Conservation (phyloP, 2,329 filamentous ascomycete species). For the Scorias spongiosa region DNA sequence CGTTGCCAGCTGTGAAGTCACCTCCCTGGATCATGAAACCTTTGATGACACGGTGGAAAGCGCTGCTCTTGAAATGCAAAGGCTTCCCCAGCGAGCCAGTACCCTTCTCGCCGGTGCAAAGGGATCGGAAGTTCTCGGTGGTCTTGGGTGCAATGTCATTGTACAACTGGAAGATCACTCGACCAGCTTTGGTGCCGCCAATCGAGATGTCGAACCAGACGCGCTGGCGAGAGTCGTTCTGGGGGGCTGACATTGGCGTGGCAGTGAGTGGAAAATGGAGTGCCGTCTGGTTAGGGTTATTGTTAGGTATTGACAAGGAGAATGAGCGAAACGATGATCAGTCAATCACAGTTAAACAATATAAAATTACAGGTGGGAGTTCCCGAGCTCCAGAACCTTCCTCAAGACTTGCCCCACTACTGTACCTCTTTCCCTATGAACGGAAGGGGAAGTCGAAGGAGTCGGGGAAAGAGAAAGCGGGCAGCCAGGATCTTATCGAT, state of each 20-base stretch:
- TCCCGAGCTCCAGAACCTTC: background rate
- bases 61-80: slow-evolving; percentile 80
- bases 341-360: too few relatives aligned
- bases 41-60: slow-evolving; percentile 95
- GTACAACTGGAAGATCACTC: slow-evolving; percentile 71
- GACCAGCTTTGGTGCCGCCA: slow-evolving; percentile 55
- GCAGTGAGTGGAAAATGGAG: background rate
- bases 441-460: too few relatives aligned
- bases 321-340: too few relatives aligned
- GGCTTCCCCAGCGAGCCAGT: slow-evolving; percentile 65
- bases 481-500: too few relatives aligned
- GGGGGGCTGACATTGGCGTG: background rate
- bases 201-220: slow-evolving; percentile 92
- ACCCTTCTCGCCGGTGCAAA: slow-evolving; percentile 93
- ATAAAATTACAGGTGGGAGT: too few relatives aligned
- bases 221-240: slow-evolving; percentile 42
- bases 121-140: slow-evolving; percentile 84
- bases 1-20: slow-evolving; percentile 89
- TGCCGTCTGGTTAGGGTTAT: too few relatives aligned
- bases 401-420: background rate
- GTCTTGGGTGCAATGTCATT: slow-evolving; percentile 71
- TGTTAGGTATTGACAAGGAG: too few relatives aligned
- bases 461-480: too few relatives aligned
- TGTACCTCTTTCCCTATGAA: too few relatives aligned
- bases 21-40: slow-evolving; percentile 98